Base-by-base conservation (phyloP, 768 basidiomycete genomes). In the Russula lepida region DNA sequence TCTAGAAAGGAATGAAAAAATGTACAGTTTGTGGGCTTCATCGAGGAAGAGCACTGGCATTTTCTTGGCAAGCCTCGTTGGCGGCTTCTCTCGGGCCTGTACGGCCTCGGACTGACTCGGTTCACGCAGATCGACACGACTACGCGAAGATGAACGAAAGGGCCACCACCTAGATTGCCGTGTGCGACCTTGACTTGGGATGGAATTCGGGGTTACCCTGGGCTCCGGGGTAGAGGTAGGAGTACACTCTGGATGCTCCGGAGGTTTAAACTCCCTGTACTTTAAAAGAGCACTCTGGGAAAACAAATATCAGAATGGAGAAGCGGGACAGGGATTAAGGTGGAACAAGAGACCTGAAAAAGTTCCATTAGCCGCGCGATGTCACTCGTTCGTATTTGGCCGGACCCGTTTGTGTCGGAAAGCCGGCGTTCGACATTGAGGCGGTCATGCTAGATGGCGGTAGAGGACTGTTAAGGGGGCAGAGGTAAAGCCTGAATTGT, bases 21-120 rank as follows among this genome's bases (percentile, higher is more conserved):
- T 84, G 37, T 70, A 89, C 85, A 92, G 73, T 71, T 86, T 89
- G 69, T 93, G 91, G 2, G 89, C 88, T 70, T 93, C 91, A 64
- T 93, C 91, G 62, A 93, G 82, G 69, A 92, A 88, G 59, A 92
- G 79, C 13, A 88, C 87, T 1, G 88, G 88, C 69, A 86, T 81
- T 73, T 82, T 86, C 77, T 92, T 92, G 33, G 71, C 73, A 55
- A 71, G 70, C 64, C 70, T 65, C 30, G 62, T 71, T 58, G 72
- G 71, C 28, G 73, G 69, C 33, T 68, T 77, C 57, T 72, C 76
- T 19, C 69, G 63, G 5, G 71, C 71, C 69, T 53, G 43, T 69
- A 76, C 59, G 47, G 28, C 52, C 54, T 49, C 49, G 3, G 64
- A 43, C 46, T 46, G 56, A 39, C 30, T 54, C 21, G 50, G 27